A percentile compares a stretch with the other conserved stretches of the same genome.
Conservation (phyloP, 164 flowering plant genomes). For the Pachysandra terminalis region DNA sequence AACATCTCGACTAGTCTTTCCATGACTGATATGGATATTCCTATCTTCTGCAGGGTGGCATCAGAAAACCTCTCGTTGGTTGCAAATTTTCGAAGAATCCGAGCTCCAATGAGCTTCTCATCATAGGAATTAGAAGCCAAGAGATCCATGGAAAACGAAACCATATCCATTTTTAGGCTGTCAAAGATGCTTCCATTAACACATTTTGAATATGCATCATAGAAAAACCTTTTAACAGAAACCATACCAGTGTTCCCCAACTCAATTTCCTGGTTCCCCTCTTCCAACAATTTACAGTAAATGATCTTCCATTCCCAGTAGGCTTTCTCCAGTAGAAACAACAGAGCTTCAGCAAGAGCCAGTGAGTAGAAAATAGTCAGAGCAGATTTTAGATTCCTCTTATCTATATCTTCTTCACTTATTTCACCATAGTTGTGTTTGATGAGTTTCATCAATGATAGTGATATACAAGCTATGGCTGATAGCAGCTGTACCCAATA, state of each 20-base stretch:
- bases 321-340: slow-evolving; percentile 77
- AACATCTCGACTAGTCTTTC: slow-evolving; percentile 89
- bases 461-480: slow-evolving; percentile 68
- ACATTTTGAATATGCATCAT: slow-evolving; percentile 81
- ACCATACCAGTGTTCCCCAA: slow-evolving; percentile 59
- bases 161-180: slow-evolving; percentile 89
- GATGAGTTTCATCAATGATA: slow-evolving; percentile 70
- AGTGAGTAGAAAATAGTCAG: slow-evolving; percentile 72
- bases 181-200: slow-evolving; percentile 89
- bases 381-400: slow-evolving; percentile 66
- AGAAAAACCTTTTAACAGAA: slow-evolving; percentile 73
- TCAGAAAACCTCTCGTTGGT: slow-evolving; percentile 40
- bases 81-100: slow-evolving; percentile 50
- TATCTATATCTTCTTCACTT: slow-evolving; percentile 62
- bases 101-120: slow-evolving; percentile 81
- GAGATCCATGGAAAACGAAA: slow-evolving; percentile 74
- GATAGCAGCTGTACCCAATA: slow-evolving; percentile 90
- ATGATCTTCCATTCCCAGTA: slow-evolving; percentile 86
- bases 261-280: slow-evolving; percentile 60
- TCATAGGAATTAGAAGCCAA: slow-evolving; percentile 64
- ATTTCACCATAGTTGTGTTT: slow-evolving; percentile 59
- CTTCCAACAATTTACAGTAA: slow-evolving; percentile 48
- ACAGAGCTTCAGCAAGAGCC: slow-evolving; percentile 80
- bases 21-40: slow-evolving; percentile 53
- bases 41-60: slow-evolving; percentile 82